phyloP scores from a whole-genome alignment of 768 basidiomycete genomes.

The Cystofilobasidium bisporidii region DNA sequence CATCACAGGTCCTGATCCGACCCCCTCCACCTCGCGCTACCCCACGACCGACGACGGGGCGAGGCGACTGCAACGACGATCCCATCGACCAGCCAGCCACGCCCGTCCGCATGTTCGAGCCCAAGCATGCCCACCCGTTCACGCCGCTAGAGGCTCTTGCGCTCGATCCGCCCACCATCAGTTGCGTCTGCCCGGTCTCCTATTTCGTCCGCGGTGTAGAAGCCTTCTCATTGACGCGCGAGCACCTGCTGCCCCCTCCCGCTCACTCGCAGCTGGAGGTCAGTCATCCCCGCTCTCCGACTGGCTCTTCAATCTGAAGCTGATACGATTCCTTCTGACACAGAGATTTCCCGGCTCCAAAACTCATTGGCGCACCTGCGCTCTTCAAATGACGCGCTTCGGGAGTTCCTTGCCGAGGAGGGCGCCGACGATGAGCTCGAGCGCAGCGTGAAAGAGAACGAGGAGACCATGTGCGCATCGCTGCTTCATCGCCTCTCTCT shows the following conservation, averaged over 20 bases:
- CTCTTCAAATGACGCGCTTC: slow-evolving; percentile 48
- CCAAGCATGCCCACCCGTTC: slow-evolving; percentile 66
- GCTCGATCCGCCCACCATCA: slow-evolving; percentile 58
- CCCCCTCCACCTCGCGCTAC: too few species aligned
- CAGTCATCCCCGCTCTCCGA: background rate
- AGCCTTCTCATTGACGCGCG: background rate
- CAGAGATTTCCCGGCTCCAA: slow-evolving; percentile 67
- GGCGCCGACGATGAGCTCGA: slow-evolving; percentile 51
- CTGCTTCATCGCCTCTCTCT: slow-evolving; percentile 11
- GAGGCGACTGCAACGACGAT: too few species aligned
- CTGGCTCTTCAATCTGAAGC: background rate
- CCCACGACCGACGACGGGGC: too few species aligned
- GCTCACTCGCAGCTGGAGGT: background rate
- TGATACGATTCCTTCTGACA: background rate
- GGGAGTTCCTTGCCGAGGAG: slow-evolving; percentile 44
- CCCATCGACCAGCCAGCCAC: background rate
- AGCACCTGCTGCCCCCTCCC: background rate
- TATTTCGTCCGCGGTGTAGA: background rate
- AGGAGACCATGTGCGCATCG: slow-evolving; percentile 52
- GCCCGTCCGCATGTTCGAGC: slow-evolving; percentile 36
- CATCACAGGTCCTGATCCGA: too few species aligned
- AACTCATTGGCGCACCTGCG: slow-evolving; percentile 58
- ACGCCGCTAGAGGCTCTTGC: slow-evolving; percentile 54
- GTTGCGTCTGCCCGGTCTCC: slow-evolving; percentile 65
- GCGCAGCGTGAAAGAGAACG: slow-evolving; percentile 61